Base-by-base conservation (phyloP, 495 filamentous ascomycete genomes). In the Rhizodiscina lignyota region DNA sequence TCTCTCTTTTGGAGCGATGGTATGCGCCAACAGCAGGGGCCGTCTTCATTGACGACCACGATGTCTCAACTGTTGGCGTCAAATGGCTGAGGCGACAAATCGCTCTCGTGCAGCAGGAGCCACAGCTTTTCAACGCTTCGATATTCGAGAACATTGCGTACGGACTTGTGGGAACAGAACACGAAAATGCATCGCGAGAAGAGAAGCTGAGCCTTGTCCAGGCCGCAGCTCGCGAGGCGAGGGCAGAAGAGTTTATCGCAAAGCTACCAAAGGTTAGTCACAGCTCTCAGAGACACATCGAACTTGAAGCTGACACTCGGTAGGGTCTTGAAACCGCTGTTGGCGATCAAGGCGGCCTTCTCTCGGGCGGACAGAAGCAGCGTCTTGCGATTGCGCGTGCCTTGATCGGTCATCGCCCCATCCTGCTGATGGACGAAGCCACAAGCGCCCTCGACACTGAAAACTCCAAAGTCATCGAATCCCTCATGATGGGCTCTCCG, bases 291-390 rank as follows among this genome's bases (percentile, higher is more conserved):
- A n/a, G n/a, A n/a, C n/a, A n/a, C n/a, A n/a, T n/a, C n/a, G n/a
- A n/a, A 8, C 39, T 17, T 36, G 22, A 5, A 22, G 47, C 62
- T 8, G 62, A 63, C 17, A 63, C 94, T 28, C 83, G 84, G 0
- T 40, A 79, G 1, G 83, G 84, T 0, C 49, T 89, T 2, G 56
- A 89, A 28, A 94, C 89, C 0, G 30, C 63, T 6, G 68, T 91
- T 17, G 87, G 82, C 10, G 47, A 61, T 3, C 71, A 74, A 17
- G 82, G 84, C 1, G 71, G 63, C 34, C 61, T 68, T 18, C 60
- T 94, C 37, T 89, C 82, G 44, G 87, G 87, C 12, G 89, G 87
- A 4, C 86, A 97, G 42, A 49, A 43, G 24, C 59, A 63, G 39
- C 49, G 59, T 3, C 41, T 63, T 33, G 59, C 59, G 15, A 37